Percentiles rank a stretch among this genome's conserved stretches.
phyloP scores from a whole-genome alignment of 1,284 basidiomycete genomes.

The Apiotrichum gracile region DNA sequence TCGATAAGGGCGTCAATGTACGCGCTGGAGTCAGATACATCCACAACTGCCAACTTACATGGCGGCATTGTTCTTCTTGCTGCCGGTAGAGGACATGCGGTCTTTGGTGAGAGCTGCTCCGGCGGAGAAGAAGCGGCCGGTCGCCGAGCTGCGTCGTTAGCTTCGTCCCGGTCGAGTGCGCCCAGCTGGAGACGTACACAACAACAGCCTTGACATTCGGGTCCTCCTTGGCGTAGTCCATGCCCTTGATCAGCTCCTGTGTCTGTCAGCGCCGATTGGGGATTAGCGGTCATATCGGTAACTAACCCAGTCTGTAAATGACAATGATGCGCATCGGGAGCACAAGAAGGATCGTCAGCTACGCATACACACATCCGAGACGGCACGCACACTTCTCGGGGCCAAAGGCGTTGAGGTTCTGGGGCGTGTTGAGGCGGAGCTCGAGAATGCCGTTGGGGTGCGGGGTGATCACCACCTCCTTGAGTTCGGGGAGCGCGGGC shows the following conservation, averaged over 20 bases:
- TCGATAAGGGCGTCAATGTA: constrained; percentile 17
- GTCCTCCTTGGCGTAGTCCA: constrained; percentile 12
- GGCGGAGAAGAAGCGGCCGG: constrained; percentile 14
- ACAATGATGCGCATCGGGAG: neutral
- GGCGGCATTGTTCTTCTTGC: neutral
- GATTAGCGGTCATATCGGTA: no score
- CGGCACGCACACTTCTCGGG: constrained; percentile 11
- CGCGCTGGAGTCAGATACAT: constrained; percentile 1
- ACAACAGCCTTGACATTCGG: constrained; percentile 14
- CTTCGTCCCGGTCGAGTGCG: neutral
- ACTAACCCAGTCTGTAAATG: neutral
- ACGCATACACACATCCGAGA: no score
- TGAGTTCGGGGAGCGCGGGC: constrained; percentile 9
- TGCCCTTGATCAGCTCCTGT: constrained; percentile 16
- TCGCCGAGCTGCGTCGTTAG: constrained; percentile 4
- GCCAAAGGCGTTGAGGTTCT: constrained; percentile 17
- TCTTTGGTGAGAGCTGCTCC: constrained; percentile 9
- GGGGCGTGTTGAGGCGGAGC: constrained; percentile 18
- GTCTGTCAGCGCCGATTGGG: neutral
- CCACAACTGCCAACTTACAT: neutral
- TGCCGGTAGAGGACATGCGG: constrained; percentile 1
- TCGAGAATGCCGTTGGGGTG: constrained; percentile 17
- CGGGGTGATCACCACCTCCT: constrained; percentile 11
- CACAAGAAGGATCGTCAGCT: neutral
- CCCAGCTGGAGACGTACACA: neutral